A percentile compares a stretch with the other conserved stretches of the same genome.
Conservation (phyloP, 2,329 filamentous ascomycete species). For the Thelonectria olida region DNA sequence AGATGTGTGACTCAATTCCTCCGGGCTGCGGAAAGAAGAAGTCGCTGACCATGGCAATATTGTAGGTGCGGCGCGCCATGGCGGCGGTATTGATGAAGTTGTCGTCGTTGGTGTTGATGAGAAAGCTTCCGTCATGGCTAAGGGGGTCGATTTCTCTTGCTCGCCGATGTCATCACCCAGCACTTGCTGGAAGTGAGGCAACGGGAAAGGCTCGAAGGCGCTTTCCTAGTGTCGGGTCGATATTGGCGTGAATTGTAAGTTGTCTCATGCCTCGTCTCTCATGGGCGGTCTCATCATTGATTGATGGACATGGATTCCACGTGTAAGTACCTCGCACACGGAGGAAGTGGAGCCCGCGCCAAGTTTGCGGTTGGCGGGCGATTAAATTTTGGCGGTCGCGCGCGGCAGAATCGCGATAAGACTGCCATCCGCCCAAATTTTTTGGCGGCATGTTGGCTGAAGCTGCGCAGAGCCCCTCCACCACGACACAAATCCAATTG, state of each 20-base stretch:
- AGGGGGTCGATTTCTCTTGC: not conserved
- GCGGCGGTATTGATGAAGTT: conserved; percentile 37
- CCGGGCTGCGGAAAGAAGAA: conserved; percentile 99
- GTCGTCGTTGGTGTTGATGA: conserved; percentile 13
- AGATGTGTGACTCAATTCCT: conserved; percentile 97
- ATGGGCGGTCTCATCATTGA: conserved; percentile 21
- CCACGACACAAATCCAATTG: conserved; percentile 1
- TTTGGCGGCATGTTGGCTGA: conserved; percentile 26
- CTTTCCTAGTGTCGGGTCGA: not conserved
- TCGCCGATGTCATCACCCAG: conserved; percentile 5
- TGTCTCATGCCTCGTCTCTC: conserved; percentile 8
- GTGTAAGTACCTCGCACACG: conserved; percentile 27
- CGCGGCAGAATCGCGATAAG: conserved; percentile 51
- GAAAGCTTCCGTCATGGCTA: conserved; percentile 28
- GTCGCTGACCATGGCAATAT: conserved; percentile 94
- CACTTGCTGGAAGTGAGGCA: conserved; percentile 18
- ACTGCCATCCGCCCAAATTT: conserved; percentile 44
- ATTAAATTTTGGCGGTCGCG: conserved; percentile 45
- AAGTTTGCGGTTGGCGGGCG: conserved; percentile 3
- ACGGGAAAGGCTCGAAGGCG: not conserved
- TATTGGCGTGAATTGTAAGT: not conserved
- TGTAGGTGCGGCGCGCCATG: conserved; percentile 68
- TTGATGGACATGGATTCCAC: conserved; percentile 25
- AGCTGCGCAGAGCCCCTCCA: conserved; percentile 27
- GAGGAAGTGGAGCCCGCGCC: conserved; percentile 29